These are phyloP conservation scores for Hericium rajendrae DNA, from an alignment of 768 basidiomycete species.

Conservation along the genomic window DNA sequence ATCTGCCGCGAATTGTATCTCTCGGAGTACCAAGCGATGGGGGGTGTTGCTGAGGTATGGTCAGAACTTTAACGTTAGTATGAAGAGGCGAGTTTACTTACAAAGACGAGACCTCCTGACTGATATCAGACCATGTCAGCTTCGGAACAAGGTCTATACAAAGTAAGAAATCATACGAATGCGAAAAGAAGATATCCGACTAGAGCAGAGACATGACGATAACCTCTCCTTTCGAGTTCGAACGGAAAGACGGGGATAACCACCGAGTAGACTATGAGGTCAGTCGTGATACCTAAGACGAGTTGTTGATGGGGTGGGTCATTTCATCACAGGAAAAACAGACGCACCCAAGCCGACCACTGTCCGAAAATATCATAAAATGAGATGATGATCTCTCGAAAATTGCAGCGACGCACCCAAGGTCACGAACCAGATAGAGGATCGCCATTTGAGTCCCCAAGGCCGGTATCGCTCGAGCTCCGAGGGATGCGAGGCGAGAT, in stretches of 20 bases:
- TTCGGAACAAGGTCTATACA: neutral
- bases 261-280: constrained; percentile 28
- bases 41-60: constrained; percentile 22
- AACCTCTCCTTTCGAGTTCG: constrained; percentile 26
- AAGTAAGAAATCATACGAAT: constrained; percentile 18
- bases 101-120: constrained; percentile 24
- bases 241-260: constrained; percentile 32
- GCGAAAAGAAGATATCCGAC: constrained; percentile 32
- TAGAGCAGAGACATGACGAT: constrained; percentile 22
- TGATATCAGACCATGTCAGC: constrained; percentile 4
- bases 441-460: neutral
- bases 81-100: constrained; percentile 6
- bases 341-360: no score
- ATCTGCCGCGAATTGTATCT: constrained; percentile 21
- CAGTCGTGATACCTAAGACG: constrained; percentile 22
- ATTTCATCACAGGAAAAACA: no score
- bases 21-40: constrained; percentile 28
- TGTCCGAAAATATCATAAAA: no score
- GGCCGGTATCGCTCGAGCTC: neutral
- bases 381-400: no score
- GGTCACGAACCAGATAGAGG: neutral
- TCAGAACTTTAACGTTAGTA: neutral
- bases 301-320: no score
- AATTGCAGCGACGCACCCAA: neutral
- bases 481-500: neutral